Evolutionary conservation across 2,329 filamentous ascomycete species (phyloP), one percentile per base, ranked within the genome.

Genomic region (Aspergillus pseudotamarii): DNA sequence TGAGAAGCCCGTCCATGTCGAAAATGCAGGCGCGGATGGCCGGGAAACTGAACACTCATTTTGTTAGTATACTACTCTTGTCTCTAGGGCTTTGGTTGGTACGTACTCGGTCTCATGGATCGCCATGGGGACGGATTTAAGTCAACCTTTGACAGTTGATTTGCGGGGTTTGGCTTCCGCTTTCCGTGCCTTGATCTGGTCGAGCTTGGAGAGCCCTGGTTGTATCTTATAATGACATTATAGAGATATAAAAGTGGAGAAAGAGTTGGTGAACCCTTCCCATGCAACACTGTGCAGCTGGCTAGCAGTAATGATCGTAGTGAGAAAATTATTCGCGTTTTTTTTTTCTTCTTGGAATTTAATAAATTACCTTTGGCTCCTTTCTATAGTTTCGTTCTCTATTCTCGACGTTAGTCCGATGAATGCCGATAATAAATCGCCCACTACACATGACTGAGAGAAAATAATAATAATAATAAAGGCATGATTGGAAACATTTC

Each of bases 11-110:
- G 55, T 77, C 75, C 62, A 77, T 66, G 64, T 77, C 74, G 50
- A 77, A 77, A 54, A 77, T 76, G 63, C 72, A 76, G 53, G 75
- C 75, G 26, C 74, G 71, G 32, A 75, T 64, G 41, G 68, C 63
- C 30, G 70, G 67, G 63, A 73, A 71, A 28, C 66, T 71, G 61
- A 46, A 51, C 6, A 21, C 16, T 19, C 34, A 2, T 3, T 63
- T 59, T 32, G 64, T 69, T 56, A 68, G 63, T 38, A 0, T n/a
- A 46, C 45, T 28, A 12, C 9, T 11, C 41, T 11, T 12, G n/a
- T n/a, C n/a, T n/a, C n/a, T n/a, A n/a, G n/a, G 23, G 23, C 2
- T 26, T 26, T 26, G 26, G 32, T 0, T 32, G 41, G 41, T 45
- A n/a, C 9, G 2, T 5, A 45, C 41, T 12, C n/a, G n/a, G 41